These are phyloP conservation scores for Pelargonium citronellum DNA, from an alignment of 441 rosid genomes.

Conservation along the genomic window DNA sequence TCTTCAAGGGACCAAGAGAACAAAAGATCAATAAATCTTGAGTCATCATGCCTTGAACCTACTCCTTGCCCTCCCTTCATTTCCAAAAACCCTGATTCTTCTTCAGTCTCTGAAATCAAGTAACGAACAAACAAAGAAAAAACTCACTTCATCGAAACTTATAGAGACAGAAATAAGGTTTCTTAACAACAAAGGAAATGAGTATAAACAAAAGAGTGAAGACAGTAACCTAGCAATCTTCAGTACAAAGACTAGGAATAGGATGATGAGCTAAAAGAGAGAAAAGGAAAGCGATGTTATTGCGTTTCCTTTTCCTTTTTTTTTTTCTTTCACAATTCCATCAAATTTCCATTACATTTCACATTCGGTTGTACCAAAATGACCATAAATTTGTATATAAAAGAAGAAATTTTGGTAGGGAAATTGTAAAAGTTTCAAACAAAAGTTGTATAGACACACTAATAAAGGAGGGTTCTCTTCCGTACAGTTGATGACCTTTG, in stretches of 20 bases:
- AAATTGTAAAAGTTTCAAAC: not conserved
- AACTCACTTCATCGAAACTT: not conserved
- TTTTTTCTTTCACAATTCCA: not conserved
- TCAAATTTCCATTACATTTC: not conserved
- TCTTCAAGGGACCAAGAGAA: conserved; percentile 23
- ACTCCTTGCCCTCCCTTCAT: conserved; percentile 3
- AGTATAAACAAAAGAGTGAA: not conserved
- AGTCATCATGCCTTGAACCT: not conserved
- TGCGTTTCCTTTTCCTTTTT: not conserved
- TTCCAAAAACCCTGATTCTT: not conserved
- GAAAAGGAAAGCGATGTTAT: not conserved
- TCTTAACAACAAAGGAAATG: conserved; percentile 1
- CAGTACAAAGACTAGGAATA: not conserved
- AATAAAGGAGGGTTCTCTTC: not conserved
- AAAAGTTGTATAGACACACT: not conserved
- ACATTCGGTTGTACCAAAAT: not conserved
- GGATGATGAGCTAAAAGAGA: not conserved
- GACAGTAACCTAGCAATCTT: not conserved
- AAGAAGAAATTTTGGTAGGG: not conserved
- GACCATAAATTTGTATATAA: not conserved
- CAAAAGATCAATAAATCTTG: conserved; percentile 7
- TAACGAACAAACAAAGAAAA: not conserved
- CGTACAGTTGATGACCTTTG: not conserved
- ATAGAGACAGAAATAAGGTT: not conserved
- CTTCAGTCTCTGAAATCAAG: not conserved